Conservation (phyloP, 1,284 basidiomycete species). For the Heterobasidion occidentale region DNA sequence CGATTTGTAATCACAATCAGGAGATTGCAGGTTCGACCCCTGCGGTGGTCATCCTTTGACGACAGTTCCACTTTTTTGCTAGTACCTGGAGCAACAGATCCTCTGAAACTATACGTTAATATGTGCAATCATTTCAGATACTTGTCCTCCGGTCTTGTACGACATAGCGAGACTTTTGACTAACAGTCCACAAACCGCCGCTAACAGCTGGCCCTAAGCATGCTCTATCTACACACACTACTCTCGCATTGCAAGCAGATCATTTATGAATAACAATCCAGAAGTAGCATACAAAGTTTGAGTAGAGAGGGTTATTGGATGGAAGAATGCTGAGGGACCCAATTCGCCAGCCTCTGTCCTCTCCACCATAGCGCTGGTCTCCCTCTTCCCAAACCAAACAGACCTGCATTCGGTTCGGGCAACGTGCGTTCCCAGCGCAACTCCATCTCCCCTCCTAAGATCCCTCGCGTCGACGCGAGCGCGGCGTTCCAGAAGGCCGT, state of each 20-base stretch:
- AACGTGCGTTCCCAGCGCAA: conserved; percentile 57
- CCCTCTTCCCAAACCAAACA: conserved; percentile 17
- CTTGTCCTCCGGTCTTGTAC: no score
- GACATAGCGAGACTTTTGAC: no score
- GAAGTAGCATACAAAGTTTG: no score
- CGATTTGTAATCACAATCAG: conserved; percentile 33
- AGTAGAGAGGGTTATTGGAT: not conserved
- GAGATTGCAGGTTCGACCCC: conserved; percentile 44
- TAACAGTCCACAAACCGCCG: no score
- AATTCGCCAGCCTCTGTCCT: conserved; percentile 24
- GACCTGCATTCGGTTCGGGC: not conserved
- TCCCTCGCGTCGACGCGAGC: conserved; percentile 38
- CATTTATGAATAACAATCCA: no score
- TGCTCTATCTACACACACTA: no score
- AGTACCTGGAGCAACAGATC: no score
- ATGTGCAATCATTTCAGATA: no score
- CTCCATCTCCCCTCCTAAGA: conserved; percentile 52
- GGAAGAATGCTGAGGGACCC: conserved; percentile 15
- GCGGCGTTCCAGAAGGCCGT: conserved; percentile 61
- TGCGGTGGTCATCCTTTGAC: conserved; percentile 39
- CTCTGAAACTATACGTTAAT: no score
- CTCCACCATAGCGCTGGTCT: conserved; percentile 55
- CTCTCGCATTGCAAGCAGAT: no score
- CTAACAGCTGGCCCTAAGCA: no score
- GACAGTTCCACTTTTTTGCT: no score